Percentiles rank a stretch among this genome's conserved stretches.
phyloP scores from a whole-genome alignment of 352 stramenopile species.

The Phytophthora sansomeana region DNA sequence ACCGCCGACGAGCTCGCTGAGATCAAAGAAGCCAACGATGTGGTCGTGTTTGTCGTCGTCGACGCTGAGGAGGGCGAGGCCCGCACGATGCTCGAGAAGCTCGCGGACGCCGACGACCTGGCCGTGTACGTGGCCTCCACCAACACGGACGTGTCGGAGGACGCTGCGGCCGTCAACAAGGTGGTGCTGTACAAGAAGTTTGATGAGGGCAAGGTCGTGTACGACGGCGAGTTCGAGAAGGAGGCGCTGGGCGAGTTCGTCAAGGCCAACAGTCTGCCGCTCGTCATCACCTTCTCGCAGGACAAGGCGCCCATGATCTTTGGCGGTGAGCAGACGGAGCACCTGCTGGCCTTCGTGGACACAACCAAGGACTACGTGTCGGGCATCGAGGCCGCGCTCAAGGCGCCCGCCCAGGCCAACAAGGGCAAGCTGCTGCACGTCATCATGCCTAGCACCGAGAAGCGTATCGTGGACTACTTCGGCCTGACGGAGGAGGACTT shows the following conservation, averaged over 20 bases:
- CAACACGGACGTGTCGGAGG: constrained; percentile 65
- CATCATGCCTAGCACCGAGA: constrained; percentile 87
- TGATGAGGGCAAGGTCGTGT: constrained; percentile 85
- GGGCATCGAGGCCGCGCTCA: constrained; percentile 62
- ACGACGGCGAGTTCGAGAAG: constrained; percentile 78
- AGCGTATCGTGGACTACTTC: constrained; percentile 95
- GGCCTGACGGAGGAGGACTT: constrained; percentile 88
- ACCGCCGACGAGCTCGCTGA: constrained; percentile 73
- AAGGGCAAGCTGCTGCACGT: constrained; percentile 93
- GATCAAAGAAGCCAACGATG: constrained; percentile 86
- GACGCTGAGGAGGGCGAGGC: constrained; percentile 79
- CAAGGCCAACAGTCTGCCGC: constrained; percentile 82
- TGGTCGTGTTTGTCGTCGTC: constrained; percentile 87
- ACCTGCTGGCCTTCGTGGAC: constrained; percentile 91
- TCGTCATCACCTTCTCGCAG: constrained; percentile 92
- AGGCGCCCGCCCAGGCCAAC: constrained; percentile 70
- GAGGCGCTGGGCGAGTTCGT: constrained; percentile 74
- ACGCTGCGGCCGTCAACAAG: constrained; percentile 62
- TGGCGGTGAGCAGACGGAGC: constrained; percentile 83
- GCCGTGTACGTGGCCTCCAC: constrained; percentile 82
- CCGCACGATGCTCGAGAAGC: constrained; percentile 76
- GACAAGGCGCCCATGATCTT: constrained; percentile 94
- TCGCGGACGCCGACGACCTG: constrained; percentile 78
- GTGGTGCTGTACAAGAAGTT: constrained; percentile 91
- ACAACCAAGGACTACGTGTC: constrained; percentile 70